phyloP scores from a whole-genome alignment of 257 asterid species.

The Solanum pinnatisectum region DNA sequence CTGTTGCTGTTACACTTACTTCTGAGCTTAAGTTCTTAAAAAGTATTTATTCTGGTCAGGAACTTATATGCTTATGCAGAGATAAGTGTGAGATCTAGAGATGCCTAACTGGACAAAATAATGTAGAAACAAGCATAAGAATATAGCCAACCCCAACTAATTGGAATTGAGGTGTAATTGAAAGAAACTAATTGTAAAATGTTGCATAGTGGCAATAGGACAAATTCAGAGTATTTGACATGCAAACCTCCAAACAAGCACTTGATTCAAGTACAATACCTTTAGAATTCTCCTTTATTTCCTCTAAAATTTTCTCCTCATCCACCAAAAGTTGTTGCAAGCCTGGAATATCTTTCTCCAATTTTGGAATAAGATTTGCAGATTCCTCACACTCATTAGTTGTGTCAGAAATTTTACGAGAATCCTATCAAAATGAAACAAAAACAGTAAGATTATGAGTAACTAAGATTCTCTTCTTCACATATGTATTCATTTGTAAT shows the following conservation, averaged over 20 bases:
- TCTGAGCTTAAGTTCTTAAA: neutral
- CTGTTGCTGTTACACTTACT: neutral
- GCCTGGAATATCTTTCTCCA: constrained; percentile 68
- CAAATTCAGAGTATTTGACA: neutral
- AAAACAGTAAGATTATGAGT: neutral
- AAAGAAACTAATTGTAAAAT: neutral
- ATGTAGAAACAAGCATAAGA: neutral
- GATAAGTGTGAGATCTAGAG: neutral
- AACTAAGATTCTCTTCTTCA: neutral
- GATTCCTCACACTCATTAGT: constrained; percentile 75
- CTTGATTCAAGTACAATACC: constrained; percentile 25
- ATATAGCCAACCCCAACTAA: neutral
- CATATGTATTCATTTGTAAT: neutral
- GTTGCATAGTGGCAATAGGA: neutral
- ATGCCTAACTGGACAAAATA: neutral
- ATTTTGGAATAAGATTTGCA: constrained; percentile 57
- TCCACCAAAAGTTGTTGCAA: constrained; percentile 54
- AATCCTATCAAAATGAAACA: constrained; percentile 40
- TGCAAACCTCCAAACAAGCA: neutral
- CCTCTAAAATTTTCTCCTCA: constrained; percentile 74
- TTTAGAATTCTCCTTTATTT: constrained; percentile 68
- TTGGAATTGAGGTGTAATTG: neutral
- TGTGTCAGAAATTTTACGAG: constrained; percentile 46
- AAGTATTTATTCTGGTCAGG: neutral
- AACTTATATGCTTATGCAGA: neutral